Conservation (phyloP, 2,329 filamentous ascomycete species). For the Cytospora leucostoma region DNA sequence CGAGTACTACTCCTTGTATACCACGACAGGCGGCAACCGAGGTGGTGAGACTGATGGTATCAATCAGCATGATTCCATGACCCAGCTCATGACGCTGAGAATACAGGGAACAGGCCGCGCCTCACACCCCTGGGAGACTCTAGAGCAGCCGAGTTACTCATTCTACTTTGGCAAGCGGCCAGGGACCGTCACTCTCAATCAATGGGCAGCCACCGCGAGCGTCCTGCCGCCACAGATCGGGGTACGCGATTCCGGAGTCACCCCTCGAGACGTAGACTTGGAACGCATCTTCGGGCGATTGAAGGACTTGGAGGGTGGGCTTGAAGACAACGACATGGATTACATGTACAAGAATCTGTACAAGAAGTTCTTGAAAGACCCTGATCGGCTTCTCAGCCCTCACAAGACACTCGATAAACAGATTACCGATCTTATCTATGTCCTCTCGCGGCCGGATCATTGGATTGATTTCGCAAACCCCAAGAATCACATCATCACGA, state of each 20-base stretch:
- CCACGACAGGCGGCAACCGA: conserved; percentile 51
- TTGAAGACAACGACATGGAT: conserved; percentile 59
- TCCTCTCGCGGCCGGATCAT: conserved; percentile 61
- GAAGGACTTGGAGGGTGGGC: conserved; percentile 56
- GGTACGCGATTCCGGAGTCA: conserved; percentile 58
- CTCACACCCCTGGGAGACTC: conserved; percentile 64
- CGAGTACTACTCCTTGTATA: conserved; percentile 58
- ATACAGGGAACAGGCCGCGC: conserved; percentile 47
- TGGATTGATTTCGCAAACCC: conserved; percentile 74
- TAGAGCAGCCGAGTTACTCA: conserved; percentile 73
- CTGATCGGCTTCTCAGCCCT: conserved; percentile 61
- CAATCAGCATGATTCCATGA: conserved; percentile 57
- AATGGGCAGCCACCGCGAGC: conserved; percentile 64
- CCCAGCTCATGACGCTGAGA: conserved; percentile 58
- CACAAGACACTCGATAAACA: conserved; percentile 69
- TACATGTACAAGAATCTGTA: conserved; percentile 67
- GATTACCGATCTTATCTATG: conserved; percentile 70
- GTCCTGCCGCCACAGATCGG: conserved; percentile 56
- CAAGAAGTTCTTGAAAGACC: conserved; percentile 66
- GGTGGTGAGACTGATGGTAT: conserved; percentile 48
- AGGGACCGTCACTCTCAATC: conserved; percentile 72
- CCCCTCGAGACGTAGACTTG: conserved; percentile 63
- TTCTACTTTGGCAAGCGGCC: conserved; percentile 67
- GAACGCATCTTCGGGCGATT: conserved; percentile 60
- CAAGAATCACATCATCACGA: conserved; percentile 72